Conservation (phyloP, 768 basidiomycete species). For the Boletus rufocinnamomeus region DNA sequence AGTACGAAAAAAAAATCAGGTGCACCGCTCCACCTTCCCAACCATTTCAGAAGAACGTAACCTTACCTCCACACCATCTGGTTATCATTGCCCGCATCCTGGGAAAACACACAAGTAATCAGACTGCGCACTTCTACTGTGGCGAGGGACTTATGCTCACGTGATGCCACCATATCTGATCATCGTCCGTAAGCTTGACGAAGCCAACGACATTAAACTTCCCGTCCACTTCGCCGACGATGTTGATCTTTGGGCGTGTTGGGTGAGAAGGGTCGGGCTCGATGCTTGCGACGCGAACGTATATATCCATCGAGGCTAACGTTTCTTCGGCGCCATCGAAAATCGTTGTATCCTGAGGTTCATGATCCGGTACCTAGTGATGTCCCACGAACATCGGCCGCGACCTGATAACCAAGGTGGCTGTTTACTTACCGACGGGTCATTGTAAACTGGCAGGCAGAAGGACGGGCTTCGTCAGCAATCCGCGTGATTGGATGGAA, state of each 20-base stretch:
- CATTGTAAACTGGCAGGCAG: constrained; percentile 49
- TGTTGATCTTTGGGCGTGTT: constrained; percentile 53
- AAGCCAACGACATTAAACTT: constrained; percentile 52
- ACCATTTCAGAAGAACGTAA: constrained; percentile 3
- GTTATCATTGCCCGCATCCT: constrained; percentile 55
- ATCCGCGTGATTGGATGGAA: background rate
- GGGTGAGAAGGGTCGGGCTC: constrained; percentile 51
- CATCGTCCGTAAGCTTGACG: constrained; percentile 57
- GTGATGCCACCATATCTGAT: constrained; percentile 63
- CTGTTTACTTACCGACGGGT: constrained; percentile 29
- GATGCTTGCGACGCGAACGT: constrained; percentile 43
- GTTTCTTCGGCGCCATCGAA: constrained; percentile 57
- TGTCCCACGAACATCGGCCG: constrained; percentile 4
- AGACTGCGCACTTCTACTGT: background rate
- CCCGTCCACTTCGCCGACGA: constrained; percentile 53
- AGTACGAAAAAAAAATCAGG: background rate
- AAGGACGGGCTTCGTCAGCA: constrained; percentile 6
- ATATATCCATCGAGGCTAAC: constrained; percentile 50
- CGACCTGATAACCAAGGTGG: background rate
- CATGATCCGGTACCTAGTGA: constrained; percentile 31
- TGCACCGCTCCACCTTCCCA: background rate
- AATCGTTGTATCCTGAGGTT: constrained; percentile 43
- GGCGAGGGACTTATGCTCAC: constrained; percentile 41
- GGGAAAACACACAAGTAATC: constrained; percentile 8
- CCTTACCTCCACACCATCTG: constrained; percentile 59